Evolutionary conservation across 805 yeast genomes (phyloP), one percentile per base, ranked within the genome.

Genomic region (Suhomyces sp.): DNA sequence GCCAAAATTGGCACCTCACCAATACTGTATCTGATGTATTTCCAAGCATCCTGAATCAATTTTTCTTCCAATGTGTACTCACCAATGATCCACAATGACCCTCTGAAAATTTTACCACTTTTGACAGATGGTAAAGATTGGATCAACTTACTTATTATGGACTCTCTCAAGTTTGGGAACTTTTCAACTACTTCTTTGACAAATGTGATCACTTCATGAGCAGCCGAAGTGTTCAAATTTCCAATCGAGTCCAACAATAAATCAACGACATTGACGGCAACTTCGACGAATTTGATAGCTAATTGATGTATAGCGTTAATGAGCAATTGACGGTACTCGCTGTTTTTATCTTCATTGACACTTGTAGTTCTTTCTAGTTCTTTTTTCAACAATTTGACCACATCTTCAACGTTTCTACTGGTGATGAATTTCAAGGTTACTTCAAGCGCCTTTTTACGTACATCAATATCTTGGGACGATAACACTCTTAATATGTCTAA

Each of bases 71-170:
- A 63, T 39, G 92, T 77, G 69, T 91, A 94, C 71, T 96, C 99
- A 69, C 99, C 99, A 61, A 94, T 72, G 47, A 94, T 85, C 99
- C 99, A 94, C 54, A 96, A 76, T 0, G 96, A 90, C 27, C 97
- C 96, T 58, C 98, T 85, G 73, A 84, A 87, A 9, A 94, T 97
- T 62, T 91, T 91, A 10, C 97, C 96, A 53, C 94, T 85, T 65
- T 84, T 88, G 47, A 89, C 85, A 21, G 76, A 75, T 24, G 82
- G 82, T 64, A 94, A 76, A 12, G 89, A 75, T 7, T 61, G 60
- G 43, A 90, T 70, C 54, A 94, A 80, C 59, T 86, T 84, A 44
- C 69, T 66, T 51, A 94, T 69, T 46, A 91, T 86, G 17, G 81
- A 69, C 19, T 77, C 69, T 65, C 96, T 83, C 59, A 89, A 77